Conservation (phyloP, 192 early-diverging fungal genomes). For the Podila verticillata region DNA sequence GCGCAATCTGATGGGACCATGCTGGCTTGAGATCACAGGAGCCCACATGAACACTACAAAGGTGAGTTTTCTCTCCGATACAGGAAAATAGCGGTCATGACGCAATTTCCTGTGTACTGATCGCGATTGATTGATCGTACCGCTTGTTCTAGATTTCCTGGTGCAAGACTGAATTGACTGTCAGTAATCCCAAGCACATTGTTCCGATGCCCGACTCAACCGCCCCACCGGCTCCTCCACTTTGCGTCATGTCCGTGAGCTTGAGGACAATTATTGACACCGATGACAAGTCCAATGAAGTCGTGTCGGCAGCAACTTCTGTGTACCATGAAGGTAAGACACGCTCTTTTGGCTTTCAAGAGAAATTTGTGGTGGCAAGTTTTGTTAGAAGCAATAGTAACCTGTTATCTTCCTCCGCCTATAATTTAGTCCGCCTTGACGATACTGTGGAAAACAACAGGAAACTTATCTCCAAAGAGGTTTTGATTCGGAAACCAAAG, state of each 20-base stretch:
- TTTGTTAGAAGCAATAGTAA: background rate
- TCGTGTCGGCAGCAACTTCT: conserved; percentile 79
- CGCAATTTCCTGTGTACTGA: background rate
- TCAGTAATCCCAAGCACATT: conserved; percentile 78
- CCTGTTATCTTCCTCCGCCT: background rate
- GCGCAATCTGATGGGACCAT: conserved; percentile 95
- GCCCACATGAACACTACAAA: conserved; percentile 59
- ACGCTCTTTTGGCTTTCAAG: background rate
- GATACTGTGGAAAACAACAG: conserved; percentile 49
- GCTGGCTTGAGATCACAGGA: conserved; percentile 84
- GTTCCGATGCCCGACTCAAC: conserved; percentile 64
- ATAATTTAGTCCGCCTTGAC: conserved; percentile 62
- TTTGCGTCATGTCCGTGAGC: conserved; percentile 89
- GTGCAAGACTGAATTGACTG: conserved; percentile 81
- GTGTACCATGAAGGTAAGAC: conserved; percentile 75
- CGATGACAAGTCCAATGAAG: conserved; percentile 87
- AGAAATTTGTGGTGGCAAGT: background rate
- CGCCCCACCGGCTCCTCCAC: conserved; percentile 69
- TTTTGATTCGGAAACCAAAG: conserved; percentile 78
- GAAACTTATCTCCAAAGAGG: conserved; percentile 53
- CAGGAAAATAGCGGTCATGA: background rate
- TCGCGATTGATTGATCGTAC: background rate
- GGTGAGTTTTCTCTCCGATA: conserved; percentile 37
- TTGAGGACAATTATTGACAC: conserved; percentile 87
- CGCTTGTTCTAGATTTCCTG: conserved; percentile 75